Conservation (phyloP, 805 yeast genomes). For the Candida ponderosae region DNA sequence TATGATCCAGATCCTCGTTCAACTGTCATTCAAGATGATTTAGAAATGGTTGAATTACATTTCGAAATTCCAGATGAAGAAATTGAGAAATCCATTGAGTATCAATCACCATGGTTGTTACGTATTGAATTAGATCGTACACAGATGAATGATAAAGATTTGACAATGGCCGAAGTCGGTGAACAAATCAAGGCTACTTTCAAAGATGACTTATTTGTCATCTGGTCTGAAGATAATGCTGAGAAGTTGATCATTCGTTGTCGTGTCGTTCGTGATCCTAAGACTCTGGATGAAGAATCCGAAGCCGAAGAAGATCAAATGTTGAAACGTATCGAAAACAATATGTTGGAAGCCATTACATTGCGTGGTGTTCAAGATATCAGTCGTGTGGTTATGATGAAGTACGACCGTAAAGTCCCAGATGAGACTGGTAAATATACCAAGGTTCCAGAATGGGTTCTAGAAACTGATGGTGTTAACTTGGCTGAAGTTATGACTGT, state of each 20-base stretch:
- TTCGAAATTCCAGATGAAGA: constrained; percentile 97
- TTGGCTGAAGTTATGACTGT: constrained; percentile 91
- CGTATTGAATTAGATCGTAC: constrained; percentile 98
- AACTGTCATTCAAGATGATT: constrained; percentile 95
- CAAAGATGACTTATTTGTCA: constrained; percentile 91
- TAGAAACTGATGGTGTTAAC: constrained; percentile 98
- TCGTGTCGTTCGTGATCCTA: constrained; percentile 96
- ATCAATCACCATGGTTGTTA: constrained; percentile 96
- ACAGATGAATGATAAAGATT: constrained; percentile 95
- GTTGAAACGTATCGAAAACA: constrained; percentile 89
- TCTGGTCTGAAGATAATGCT: constrained; percentile 99
- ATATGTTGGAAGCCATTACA: constrained; percentile 92
- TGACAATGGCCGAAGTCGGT: constrained; percentile 97
- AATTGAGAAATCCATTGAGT: constrained; percentile 87
- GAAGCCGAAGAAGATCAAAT: constrained; percentile 97
- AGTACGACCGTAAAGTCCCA: constrained; percentile 63
- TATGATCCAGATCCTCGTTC: constrained; percentile 97
- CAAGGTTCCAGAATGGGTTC: constrained; percentile 93
- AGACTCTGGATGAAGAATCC: constrained; percentile 84
- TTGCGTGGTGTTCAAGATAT: constrained; percentile 95
- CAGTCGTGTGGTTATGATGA: constrained; percentile 74
- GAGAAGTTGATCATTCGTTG: constrained; percentile 95
- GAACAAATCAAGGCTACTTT: constrained; percentile 88
- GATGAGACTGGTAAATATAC: constrained; percentile 80
- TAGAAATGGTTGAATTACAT: constrained; percentile 94